A percentile compares a stretch with the other conserved stretches of the same genome.
These are phyloP conservation scores for Ambrosia trifida DNA, from an alignment of 129 eudicot genomes.

Conservation along the genomic window DNA sequence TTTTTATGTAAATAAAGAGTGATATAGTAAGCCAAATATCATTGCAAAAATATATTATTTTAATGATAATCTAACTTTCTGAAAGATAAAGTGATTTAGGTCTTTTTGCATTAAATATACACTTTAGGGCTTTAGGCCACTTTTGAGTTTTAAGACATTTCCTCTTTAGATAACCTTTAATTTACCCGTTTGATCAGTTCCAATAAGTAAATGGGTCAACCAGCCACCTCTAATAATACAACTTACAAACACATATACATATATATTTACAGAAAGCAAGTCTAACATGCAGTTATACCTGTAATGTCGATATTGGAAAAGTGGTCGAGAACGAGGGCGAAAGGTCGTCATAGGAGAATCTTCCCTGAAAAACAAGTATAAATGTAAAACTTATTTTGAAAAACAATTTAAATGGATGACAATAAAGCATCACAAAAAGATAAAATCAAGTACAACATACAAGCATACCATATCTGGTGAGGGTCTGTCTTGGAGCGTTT, in stretches of 20 bases:
- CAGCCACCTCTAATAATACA: background rate
- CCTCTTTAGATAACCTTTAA: background rate
- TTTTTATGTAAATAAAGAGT: background rate
- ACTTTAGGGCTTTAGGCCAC: background rate
- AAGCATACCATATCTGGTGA: slow-evolving; percentile 68
- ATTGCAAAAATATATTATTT: background rate
- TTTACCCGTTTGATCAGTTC: background rate
- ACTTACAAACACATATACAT: background rate
- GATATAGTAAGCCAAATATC: background rate
- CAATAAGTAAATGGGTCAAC: background rate
- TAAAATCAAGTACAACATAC: background rate
- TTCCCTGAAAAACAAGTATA: slow-evolving; percentile 64
- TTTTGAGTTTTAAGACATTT: background rate
- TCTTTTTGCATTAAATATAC: background rate
- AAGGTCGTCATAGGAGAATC: slow-evolving; percentile 81
- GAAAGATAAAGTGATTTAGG: background rate
- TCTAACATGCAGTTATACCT: slow-evolving; percentile 48
- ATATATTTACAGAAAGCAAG: background rate
- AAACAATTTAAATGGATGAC: slow-evolving; percentile 8
- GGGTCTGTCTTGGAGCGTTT: slow-evolving; percentile 82
- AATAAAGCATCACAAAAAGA: slow-evolving; percentile 1
- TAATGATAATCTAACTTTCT: background rate
- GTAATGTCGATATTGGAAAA: slow-evolving; percentile 96
- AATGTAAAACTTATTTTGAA: slow-evolving; percentile 6
- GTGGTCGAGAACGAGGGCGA: slow-evolving; percentile 89